Evolutionary conservation across 495 filamentous ascomycete genomes (phyloP).

Genomic region (Talaromyces trachyspermus): DNA sequence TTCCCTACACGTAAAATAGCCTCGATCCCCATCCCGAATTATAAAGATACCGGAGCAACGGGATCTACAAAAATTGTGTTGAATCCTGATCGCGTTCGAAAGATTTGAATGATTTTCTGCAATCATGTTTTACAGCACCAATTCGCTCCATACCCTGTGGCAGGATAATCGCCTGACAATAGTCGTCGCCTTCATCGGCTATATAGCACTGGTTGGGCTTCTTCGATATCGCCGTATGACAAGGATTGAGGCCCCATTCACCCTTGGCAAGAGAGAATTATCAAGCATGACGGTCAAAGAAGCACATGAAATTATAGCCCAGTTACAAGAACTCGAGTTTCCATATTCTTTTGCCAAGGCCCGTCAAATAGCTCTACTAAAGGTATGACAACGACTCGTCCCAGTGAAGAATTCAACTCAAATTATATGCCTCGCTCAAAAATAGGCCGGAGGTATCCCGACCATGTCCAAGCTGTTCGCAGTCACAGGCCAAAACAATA

Average conservation of each 20-base stretch:
- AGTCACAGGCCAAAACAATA: constrained; percentile 26
- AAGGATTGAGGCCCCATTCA: constrained; percentile 11
- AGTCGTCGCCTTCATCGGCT: background rate
- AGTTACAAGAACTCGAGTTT: constrained; percentile 26
- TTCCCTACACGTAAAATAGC: background rate
- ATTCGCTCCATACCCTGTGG: background rate
- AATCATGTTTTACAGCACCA: background rate
- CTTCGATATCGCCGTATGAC: constrained; percentile 14
- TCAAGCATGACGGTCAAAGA: constrained; percentile 27
- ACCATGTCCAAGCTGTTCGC: constrained; percentile 31
- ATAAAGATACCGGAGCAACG: background rate
- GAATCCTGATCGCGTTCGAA: background rate
- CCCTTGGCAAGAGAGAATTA: constrained; percentile 13
- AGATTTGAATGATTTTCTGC: background rate
- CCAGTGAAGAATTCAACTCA: background rate
- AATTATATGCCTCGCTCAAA: background rate
- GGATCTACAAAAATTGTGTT: background rate
- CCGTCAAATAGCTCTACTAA: constrained; percentile 21
- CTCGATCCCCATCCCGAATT: background rate
- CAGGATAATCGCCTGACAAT: background rate
- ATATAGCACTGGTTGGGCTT: constrained; percentile 7
- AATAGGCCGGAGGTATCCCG: constrained; percentile 28
- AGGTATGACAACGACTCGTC: constrained; percentile 13
- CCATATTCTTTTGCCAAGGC: constrained; percentile 21
- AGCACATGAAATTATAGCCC: constrained; percentile 19